Base-by-base conservation (phyloP, 331 rosid genomes). In the Pyrus hybrid region DNA sequence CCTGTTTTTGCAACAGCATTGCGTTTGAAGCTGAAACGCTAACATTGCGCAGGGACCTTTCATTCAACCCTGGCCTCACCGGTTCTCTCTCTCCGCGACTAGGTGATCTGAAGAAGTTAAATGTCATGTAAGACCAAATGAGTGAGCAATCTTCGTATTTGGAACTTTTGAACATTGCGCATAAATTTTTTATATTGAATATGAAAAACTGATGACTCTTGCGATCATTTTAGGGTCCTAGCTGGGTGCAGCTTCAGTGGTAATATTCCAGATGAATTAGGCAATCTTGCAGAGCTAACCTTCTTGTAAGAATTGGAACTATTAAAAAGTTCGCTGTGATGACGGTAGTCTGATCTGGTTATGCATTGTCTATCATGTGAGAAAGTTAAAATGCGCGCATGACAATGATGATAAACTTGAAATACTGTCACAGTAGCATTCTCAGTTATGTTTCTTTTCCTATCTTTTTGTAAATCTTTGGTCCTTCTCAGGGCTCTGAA, bases 161-260 rank as follows among this genome's bases (percentile, higher is more conserved):
- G 2, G 43, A 56, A 53, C 57, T 63, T 68, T 66, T 51, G 12
- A 71, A 56, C 45, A 28, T 76, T 76, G 26, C 63, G 20, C 53
- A 37, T 63, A 62, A 58, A 8, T 10, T 58, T 5, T 58, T 1
- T 57, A 18, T 16, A 11, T 28, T 16, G 51, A 30, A 23, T 32
- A 41, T 11, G 47, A 13, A 71, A 18, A 29, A 8, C 54, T 12
- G 25, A 9, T 64, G 4, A 29, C 63, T 53, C 74, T 37, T 49
- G 28, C 32, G 54, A 68, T 9, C 28, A 71, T 75, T 51, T 80
- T 83, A 91, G 99, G 85, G 85, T 86, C 81, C 87, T 94, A 81
- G 95, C 92, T 73, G 96, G 95, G 22, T 94, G 99, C 69, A 26
- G 93, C 79, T 94, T 94, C 86, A 90, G 76, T 82, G 97, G 99